These are phyloP conservation scores for Leccinum insolens DNA, from an alignment of 1,284 basidiomycete genomes.

Conservation along the genomic window DNA sequence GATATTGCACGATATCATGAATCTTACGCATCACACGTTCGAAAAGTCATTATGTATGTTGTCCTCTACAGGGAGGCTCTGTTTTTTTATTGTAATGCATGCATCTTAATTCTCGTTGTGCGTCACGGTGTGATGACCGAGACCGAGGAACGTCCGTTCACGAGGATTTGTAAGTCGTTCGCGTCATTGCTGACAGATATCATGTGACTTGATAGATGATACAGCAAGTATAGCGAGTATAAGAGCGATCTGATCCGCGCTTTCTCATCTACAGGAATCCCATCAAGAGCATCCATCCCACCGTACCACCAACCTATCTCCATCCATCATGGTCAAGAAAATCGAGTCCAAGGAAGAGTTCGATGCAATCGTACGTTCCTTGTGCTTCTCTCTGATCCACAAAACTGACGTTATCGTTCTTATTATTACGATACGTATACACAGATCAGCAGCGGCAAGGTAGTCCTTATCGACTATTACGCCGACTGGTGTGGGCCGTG, in stretches of 20 bases:
- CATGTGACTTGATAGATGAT: constrained; percentile 8
- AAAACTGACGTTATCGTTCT: neutral
- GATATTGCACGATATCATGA: neutral
- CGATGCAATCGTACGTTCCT: constrained; percentile 16
- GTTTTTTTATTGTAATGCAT: neutral
- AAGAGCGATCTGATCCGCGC: neutral
- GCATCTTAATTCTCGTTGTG: neutral
- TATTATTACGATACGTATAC: neutral
- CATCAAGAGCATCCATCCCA: neutral
- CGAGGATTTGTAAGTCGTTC: neutral
- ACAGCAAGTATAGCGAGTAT: constrained; percentile 1
- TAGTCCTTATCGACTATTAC: constrained; percentile 63
- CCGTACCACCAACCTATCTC: neutral
- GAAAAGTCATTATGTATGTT: neutral
- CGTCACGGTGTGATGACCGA: neutral
- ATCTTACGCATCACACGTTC: neutral
- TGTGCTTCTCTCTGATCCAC: neutral
- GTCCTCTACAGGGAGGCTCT: neutral
- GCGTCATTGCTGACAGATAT: constrained; percentile 1
- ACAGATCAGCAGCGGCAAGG: constrained; percentile 36
- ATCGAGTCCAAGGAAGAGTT: constrained; percentile 16
- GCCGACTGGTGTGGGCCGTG: constrained; percentile 66
- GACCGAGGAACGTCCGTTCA: neutral
- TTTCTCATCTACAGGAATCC: neutral
- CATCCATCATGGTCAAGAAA: constrained; percentile 3